phyloP scores from a whole-genome alignment of 2,329 filamentous ascomycete genomes.

The Juglanconis juglandina region DNA sequence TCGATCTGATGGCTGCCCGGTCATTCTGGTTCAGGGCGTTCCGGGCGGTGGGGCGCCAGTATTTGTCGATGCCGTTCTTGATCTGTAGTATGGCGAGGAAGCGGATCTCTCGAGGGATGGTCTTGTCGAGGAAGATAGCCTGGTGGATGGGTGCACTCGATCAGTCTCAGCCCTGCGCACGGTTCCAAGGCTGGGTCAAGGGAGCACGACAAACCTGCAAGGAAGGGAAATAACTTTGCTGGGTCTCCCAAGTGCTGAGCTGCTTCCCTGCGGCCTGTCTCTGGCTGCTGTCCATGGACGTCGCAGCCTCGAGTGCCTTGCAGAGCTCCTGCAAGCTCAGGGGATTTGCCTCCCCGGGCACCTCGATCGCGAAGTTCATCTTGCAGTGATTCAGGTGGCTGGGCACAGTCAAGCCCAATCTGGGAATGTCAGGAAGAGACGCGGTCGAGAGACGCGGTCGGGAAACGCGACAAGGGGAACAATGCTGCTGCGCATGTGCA shows the following conservation, averaged over 20 bases:
- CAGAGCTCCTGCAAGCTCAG: conserved; percentile 62
- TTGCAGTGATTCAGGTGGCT: not conserved
- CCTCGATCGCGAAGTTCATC: conserved; percentile 73
- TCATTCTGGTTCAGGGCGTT: conserved; percentile 72
- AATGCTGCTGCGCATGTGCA: too few species aligned
- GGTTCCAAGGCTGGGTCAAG: not conserved
- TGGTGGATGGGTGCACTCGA: conserved; percentile 31
- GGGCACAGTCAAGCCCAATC: too few species aligned
- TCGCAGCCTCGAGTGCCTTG: conserved; percentile 60
- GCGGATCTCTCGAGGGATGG: conserved; percentile 72
- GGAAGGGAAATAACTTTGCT: conserved; percentile 62
- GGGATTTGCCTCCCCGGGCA: conserved; percentile 76
- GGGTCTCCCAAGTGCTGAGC: conserved; percentile 67
- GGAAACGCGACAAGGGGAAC: too few species aligned
- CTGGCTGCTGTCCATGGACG: conserved; percentile 58
- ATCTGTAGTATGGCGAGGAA: conserved; percentile 90
- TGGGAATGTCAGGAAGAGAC: too few species aligned
- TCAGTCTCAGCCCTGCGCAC: not conserved
- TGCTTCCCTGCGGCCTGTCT: conserved; percentile 68
- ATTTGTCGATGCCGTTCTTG: conserved; percentile 94
- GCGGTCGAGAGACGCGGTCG: too few species aligned
- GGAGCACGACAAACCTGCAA: conserved; percentile 55
- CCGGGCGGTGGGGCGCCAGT: conserved; percentile 67
- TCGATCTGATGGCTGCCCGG: conserved; percentile 71
- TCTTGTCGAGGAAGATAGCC: conserved; percentile 77